Base-by-base conservation (phyloP, 2,329 filamentous ascomycete genomes). In the Colletotrichum chlorophyti region DNA sequence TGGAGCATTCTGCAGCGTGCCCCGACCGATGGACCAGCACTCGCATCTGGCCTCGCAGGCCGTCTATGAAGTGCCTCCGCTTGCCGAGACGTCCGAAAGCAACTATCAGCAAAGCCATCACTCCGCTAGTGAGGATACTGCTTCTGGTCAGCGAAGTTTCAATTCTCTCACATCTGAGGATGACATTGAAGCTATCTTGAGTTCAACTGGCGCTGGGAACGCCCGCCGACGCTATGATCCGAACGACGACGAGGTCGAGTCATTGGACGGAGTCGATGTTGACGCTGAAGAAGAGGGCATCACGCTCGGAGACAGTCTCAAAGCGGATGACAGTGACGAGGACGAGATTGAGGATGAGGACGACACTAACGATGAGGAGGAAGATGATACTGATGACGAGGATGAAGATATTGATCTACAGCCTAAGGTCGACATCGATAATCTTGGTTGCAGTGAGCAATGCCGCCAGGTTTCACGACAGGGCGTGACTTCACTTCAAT, bases 231-330 rank as follows among this genome's bases (percentile, higher is more conserved):
- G 31, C 21, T 60, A 60, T 24, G 47, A 60, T 17, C 23, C 58
- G 14, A 27, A 58, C 8, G 29, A 46, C 3, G 58, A 60, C n/a
- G 58, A 60, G 23, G 58, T 60, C n/a, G 42, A 60, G 6, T 60
- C 58, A 5, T 19, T 47, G 7, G 47, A 60, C 21, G 58, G 40
- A 26, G 11, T n/a, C 17, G 46, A 40, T 10, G 34, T 14, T 12
- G n/a, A 48, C 26, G 38, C 10, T 26, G 11, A 32, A 5, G 34
- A 49, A 11, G 14, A 31, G 11, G 34, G 12, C n/a, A 6, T 26
- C 3, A 27, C 11, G 27, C 26, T 9, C 11, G 40, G 26, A 42
- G 21, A 42, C 9, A 42, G 40, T n/a, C 23, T 24, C n/a, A n/a
- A 14, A 26, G 4, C 3, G 15, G 24, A 45, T 27, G 15, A 11